These are phyloP conservation scores for Beauveria sp. DNA, from an alignment of 2,329 filamentous ascomycete species.

Conservation along the genomic window DNA sequence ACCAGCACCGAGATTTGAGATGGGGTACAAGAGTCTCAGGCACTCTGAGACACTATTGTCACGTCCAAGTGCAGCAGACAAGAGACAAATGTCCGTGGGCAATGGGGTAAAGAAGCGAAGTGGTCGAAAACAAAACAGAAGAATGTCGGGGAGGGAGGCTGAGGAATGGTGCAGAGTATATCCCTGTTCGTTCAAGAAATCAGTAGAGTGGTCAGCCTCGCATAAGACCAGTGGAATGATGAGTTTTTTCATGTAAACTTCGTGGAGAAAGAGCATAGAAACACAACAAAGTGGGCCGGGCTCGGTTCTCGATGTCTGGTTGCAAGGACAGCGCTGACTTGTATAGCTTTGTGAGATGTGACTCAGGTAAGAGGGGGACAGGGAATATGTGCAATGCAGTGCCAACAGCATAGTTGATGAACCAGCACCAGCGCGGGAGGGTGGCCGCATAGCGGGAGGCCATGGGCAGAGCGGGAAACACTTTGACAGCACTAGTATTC, in stretches of 20 bases:
- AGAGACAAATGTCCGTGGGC: background rate
- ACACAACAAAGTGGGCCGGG: constrained; percentile 4
- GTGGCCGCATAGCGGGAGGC: background rate
- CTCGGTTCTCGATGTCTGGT: constrained; percentile 3
- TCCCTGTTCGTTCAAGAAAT: background rate
- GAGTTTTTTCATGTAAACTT: constrained; percentile 3
- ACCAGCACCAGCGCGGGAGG: background rate
- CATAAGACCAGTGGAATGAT: constrained; percentile 8
- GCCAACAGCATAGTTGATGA: background rate
- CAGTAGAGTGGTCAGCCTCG: constrained; percentile 6
- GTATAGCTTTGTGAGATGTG: background rate
- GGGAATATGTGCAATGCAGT: background rate
- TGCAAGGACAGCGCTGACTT: constrained; percentile 7
- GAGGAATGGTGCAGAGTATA: constrained; percentile 11
- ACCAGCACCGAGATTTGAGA: constrained; percentile 2
- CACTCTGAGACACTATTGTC: constrained; percentile 6
- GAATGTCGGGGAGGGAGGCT: background rate
- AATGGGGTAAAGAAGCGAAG: background rate
- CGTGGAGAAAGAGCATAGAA: constrained; percentile 3
- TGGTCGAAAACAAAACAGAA: background rate
- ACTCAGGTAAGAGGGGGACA: background rate
- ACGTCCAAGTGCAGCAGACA: constrained; percentile 2
- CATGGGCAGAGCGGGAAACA: background rate
- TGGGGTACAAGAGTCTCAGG: background rate
- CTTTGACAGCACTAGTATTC: constrained; percentile 8